phyloP scores from a whole-genome alignment of 441 rosid species.

The Adansonia grandidieri region DNA sequence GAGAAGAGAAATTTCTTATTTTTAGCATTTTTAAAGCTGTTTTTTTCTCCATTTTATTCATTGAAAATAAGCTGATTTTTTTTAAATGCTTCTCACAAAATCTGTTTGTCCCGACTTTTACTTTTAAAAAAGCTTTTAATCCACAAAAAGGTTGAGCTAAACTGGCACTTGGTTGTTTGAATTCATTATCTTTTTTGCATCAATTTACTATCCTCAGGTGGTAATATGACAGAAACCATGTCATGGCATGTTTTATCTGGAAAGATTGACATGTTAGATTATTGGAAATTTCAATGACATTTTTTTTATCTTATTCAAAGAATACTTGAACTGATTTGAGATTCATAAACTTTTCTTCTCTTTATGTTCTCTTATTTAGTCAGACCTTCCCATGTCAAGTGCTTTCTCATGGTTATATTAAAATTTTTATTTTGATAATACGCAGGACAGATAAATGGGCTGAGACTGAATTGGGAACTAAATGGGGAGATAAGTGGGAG shows the following conservation, averaged over 20 bases:
- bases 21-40: no score
- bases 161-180: not conserved
- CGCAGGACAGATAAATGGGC: slow-evolving; percentile 99
- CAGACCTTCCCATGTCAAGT: not conserved
- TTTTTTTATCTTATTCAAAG: not conserved
- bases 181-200: not conserved
- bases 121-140: no score
- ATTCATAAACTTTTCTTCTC: slow-evolving; percentile 20
- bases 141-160: no score
- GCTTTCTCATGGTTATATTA: slow-evolving; percentile 10
- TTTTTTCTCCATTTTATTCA: no score
- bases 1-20: no score
- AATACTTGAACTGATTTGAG: not conserved
- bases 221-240: not conserved
- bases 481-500: slow-evolving; percentile 99
- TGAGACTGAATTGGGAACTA: slow-evolving; percentile 94
- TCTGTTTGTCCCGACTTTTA: no score
- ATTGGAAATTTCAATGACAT: not conserved
- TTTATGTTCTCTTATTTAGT: not conserved
- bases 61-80: no score
- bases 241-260: not conserved
- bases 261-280: not conserved
- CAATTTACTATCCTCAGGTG: slow-evolving; percentile 4
- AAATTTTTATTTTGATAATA: slow-evolving; percentile 31
- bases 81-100: no score